A percentile compares a stretch with the other conserved stretches of the same genome.
phyloP scores from a whole-genome alignment of 2,329 filamentous ascomycete genomes.

The Pseudogymnoascus sp. region DNA sequence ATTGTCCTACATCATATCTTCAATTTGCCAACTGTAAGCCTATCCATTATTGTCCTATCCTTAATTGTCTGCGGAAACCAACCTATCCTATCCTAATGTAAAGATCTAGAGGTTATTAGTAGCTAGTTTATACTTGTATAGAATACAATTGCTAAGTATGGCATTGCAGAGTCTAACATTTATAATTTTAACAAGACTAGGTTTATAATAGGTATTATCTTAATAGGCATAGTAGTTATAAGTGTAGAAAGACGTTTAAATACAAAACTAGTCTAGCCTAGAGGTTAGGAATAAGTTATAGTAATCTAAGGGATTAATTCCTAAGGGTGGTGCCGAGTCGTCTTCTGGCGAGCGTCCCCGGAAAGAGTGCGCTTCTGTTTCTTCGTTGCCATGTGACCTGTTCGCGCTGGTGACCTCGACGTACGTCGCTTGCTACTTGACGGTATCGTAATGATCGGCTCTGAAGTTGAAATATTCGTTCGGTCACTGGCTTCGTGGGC shows the following conservation, averaged over 20 bases:
- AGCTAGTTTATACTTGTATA: no score
- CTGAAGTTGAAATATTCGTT: not conserved
- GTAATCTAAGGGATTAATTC: constrained; percentile 23
- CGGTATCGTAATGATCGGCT: not conserved
- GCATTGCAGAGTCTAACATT: no score
- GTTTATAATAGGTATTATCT: no score
- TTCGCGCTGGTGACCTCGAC: not conserved
- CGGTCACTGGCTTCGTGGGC: not conserved
- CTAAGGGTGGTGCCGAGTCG: constrained; percentile 18
- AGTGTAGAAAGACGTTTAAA: constrained; percentile 13
- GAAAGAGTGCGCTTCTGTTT: not conserved
- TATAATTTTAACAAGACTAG: no score
- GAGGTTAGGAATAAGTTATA: constrained; percentile 24
- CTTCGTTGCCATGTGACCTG: not conserved
- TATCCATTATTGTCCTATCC: no score
- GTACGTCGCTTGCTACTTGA: not conserved
- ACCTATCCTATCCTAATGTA: no score
- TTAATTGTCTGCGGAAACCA: no score
- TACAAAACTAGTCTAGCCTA: constrained; percentile 15
- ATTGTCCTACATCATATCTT: no score
- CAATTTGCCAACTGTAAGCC: no score
- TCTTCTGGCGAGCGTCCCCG: not conserved
- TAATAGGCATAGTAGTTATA: constrained; percentile 17
- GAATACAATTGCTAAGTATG: not conserved
- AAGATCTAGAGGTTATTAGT: no score